Evolutionary conservation across 495 filamentous ascomycete species (phyloP).

Genomic region (Daldinia concentrica): DNA sequence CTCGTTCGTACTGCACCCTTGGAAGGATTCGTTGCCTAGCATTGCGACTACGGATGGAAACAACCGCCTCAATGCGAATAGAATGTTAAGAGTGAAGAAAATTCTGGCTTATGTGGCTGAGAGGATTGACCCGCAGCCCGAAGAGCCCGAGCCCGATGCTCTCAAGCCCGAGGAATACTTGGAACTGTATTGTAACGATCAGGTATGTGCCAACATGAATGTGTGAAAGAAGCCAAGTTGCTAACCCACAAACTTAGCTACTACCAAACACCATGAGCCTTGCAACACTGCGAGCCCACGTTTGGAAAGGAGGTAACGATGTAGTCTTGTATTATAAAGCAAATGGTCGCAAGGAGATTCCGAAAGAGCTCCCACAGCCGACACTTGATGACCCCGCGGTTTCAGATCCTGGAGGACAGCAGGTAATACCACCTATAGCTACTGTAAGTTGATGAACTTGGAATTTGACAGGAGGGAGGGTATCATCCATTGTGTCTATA

Average conservation of each 20-base stretch:
- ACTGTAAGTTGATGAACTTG: conserved; percentile 26
- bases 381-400: conserved; percentile 35
- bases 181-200: conserved; percentile 91
- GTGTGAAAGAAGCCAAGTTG: not conserved
- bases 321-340: conserved; percentile 90
- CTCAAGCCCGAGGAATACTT: conserved; percentile 90
- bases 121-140: conserved; percentile 73
- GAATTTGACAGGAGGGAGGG: conserved; percentile 23
- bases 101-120: conserved; percentile 93
- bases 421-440: conserved; percentile 27
- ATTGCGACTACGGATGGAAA: conserved; percentile 75
- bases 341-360: conserved; percentile 77
- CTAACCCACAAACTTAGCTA: conserved; percentile 49
- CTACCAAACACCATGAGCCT: conserved; percentile 80
- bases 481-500: conserved; percentile 39
- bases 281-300: conserved; percentile 84
- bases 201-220: conserved; percentile 63
- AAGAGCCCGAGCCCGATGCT: conserved; percentile 62
- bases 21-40: conserved; percentile 76
- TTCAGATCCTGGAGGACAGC: conserved; percentile 38
- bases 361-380: conserved; percentile 43
- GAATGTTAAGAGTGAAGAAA: conserved; percentile 95
- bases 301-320: conserved; percentile 93
- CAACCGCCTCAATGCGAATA: conserved; percentile 91
- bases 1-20: conserved; percentile 88